Base-by-base conservation (phyloP, 2,329 filamentous ascomycete genomes). In the Fusarium sp. region DNA sequence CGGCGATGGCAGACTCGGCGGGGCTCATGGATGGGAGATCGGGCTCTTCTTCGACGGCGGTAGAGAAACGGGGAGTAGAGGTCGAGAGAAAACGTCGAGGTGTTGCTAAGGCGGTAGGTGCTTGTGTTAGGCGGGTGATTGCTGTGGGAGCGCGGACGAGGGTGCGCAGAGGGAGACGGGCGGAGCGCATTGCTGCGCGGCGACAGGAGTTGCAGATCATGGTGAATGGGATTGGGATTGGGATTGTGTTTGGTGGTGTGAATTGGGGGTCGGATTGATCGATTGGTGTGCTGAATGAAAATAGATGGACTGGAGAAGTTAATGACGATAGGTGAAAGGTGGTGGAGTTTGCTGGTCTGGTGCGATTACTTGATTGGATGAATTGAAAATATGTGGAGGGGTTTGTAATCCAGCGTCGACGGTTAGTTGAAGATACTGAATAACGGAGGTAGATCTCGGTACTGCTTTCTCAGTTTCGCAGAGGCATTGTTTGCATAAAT, bases 1-100 rank as follows among this genome's bases (percentile, higher is more conserved):
- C 83, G 80, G 87, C 90, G 71, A 91, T 86, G 62, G 82, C 80
- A 30, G 82, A 80, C 75, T 91, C 89, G 75, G 86, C 85, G 3
- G 82, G 81, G n/a, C 75, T 73, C 78, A 80, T 78, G 70, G 76
- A 71, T 19, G 76, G 64, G 10, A 74, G 47, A 30, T 74, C 63
- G 14, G 65, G 57, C 24, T 66, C 61, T 22, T 63, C 54, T 9
- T 66, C 53, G 15, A 60, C 35, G 50, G 52, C 55, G 20, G 63
- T 61, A 28, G 61, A 62, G 41, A 63, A 45, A 30, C 62, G 64
- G 35, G 37, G 32, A 9, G 45, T 3, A 10, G 67, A 56, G 1
- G 57, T 55, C 17, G 70, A 58, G 45, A 69, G 52, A 48, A 62
- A 57, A 39, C 68, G 56, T 20, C 28, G 37, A 19, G 48, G 28